phyloP scores from a whole-genome alignment of 139 green algal species.

The Auxenochlorella pyrenoidosa region DNA sequence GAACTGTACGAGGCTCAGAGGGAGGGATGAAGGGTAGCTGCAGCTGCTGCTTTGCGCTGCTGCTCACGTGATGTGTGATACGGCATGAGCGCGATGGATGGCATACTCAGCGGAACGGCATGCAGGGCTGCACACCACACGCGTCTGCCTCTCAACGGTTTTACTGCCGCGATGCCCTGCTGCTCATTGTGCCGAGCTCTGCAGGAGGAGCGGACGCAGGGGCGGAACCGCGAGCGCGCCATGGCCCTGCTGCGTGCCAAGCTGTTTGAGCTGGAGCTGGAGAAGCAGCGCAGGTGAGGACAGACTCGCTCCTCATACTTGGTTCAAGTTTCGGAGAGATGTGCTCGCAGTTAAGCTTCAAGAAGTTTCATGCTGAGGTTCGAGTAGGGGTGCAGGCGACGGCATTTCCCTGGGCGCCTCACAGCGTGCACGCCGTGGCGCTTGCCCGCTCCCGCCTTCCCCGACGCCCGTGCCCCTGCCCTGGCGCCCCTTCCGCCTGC shows the following conservation, averaged over 20 bases:
- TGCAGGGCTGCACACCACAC: background rate
- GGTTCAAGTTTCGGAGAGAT: no score
- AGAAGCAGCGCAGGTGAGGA: conserved; percentile 78
- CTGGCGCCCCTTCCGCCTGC: no score
- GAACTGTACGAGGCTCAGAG: background rate
- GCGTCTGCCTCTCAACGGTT: background rate
- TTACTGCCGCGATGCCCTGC: no score
- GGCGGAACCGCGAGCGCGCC: conserved; percentile 92
- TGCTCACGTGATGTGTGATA: no score
- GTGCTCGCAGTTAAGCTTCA: no score
- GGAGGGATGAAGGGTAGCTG: background rate
- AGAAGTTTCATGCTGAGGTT: no score
- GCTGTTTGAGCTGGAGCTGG: conserved; percentile 95
- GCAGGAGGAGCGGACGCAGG: conserved; percentile 93
- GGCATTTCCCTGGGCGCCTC: no score
- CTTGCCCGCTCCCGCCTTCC: background rate
- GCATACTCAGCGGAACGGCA: no score
- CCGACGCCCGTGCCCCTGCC: background rate
- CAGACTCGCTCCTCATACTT: no score
- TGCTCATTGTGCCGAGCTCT: background rate
- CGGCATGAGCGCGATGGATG: no score
- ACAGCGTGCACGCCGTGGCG: no score
- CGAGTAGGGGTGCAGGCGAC: no score
- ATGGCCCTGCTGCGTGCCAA: conserved; percentile 90
- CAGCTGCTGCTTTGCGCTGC: background rate